Conservation (phyloP, 805 yeast species). For the Saccharomycopsis lassenensis region DNA sequence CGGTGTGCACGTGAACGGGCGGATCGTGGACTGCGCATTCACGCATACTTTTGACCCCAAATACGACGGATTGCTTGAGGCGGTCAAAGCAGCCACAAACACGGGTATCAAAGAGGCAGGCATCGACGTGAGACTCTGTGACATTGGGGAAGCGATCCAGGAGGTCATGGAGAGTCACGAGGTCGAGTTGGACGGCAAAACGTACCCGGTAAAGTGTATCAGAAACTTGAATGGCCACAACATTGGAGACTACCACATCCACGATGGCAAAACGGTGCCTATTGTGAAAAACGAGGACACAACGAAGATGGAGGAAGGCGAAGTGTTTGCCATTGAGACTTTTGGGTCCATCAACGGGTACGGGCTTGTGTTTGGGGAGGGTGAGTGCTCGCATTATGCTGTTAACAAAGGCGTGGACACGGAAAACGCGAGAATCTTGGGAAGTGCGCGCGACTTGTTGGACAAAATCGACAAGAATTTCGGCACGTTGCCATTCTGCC, state of each 20-base stretch:
- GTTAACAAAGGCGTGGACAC: constrained; percentile 36
- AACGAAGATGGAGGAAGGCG: constrained; percentile 99
- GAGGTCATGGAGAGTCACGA: constrained; percentile 97
- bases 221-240: constrained; percentile 92
- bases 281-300: constrained; percentile 87
- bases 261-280: constrained; percentile 94
- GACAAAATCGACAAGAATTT: constrained; percentile 66
- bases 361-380: constrained; percentile 76
- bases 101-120: constrained; percentile 92
- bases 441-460: constrained; percentile 60
- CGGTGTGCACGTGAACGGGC: constrained; percentile 94
- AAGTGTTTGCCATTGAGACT: constrained; percentile 95
- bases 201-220: constrained; percentile 77
- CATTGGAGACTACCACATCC: constrained; percentile 74
- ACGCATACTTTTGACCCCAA: constrained; percentile 79
- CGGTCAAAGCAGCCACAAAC: constrained; percentile 88
- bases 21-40: constrained; percentile 90
- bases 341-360: constrained; percentile 88
- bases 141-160: constrained; percentile 91
- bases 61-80: constrained; percentile 69
- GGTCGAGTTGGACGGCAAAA: constrained; percentile 78
- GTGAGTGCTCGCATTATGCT: constrained; percentile 94
- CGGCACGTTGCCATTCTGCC: constrained; percentile 94
- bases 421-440: constrained; percentile 42
- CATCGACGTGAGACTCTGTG: constrained; percentile 88